phyloP scores from a whole-genome alignment of 2,329 filamentous ascomycete genomes.

The Aspergillus sclerotialis region DNA sequence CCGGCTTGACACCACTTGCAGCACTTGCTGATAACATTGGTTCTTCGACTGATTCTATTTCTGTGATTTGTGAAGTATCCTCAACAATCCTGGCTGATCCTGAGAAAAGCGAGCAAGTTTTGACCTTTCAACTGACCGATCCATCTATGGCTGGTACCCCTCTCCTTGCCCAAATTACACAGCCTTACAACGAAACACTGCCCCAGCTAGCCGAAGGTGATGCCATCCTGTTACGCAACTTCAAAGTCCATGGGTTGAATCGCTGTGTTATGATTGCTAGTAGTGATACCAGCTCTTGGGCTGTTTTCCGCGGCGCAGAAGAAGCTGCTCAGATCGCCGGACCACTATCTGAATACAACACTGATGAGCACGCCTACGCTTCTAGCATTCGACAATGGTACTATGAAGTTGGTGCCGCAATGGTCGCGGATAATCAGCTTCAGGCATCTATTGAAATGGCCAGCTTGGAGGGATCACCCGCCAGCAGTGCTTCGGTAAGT shows the following conservation, averaged over 20 bases:
- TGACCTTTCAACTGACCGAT: slow-evolving; percentile 39
- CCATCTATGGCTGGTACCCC: slow-evolving; percentile 34
- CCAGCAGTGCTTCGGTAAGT: slow-evolving; percentile 21
- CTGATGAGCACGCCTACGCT: slow-evolving; percentile 30
- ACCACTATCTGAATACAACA: slow-evolving; percentile 33
- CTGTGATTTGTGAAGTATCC: slow-evolving; percentile 28
- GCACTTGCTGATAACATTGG: slow-evolving; percentile 37
- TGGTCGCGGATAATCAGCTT: slow-evolving; percentile 29
- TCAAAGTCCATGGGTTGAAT: slow-evolving; percentile 37
- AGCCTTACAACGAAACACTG: slow-evolving; percentile 31
- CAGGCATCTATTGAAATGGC: slow-evolving; percentile 26
- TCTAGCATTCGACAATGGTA: slow-evolving; percentile 37
- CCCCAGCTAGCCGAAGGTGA: slow-evolving; percentile 34
- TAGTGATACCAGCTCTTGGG: slow-evolving; percentile 39
- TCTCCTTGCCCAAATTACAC: slow-evolving; percentile 36
- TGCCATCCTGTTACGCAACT: slow-evolving; percentile 39
- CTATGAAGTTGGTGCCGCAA: slow-evolving; percentile 23
- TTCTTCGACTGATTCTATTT: slow-evolving; percentile 35
- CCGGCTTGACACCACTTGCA: slow-evolving; percentile 38
- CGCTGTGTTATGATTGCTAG: slow-evolving; percentile 36
- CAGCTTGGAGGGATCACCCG: slow-evolving; percentile 18
- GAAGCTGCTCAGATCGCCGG: slow-evolving; percentile 26
- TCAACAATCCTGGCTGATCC: slow-evolving; percentile 26
- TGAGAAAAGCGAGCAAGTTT: slow-evolving; percentile 34
- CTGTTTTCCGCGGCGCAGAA: slow-evolving; percentile 31